Percentiles rank a stretch among this genome's conserved stretches.
Conservation (phyloP, 148 eudicot genomes). For the Arctostaphylos glauca region DNA sequence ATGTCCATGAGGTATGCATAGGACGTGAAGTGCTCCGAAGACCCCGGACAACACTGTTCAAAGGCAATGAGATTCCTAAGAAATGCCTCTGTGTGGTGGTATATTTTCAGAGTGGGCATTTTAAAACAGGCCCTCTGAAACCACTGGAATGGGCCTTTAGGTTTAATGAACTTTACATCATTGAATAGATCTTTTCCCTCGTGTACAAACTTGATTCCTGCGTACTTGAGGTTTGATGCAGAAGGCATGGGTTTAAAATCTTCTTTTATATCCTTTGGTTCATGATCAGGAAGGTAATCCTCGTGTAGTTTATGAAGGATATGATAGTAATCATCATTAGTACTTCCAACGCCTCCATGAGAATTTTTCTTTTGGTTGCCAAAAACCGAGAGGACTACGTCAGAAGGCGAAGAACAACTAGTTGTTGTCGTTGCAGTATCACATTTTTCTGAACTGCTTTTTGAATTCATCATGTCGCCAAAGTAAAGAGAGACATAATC, state of each 20-base stretch:
- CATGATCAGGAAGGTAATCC: not conserved
- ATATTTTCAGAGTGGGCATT: not conserved
- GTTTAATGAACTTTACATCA: not conserved
- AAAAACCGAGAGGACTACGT: not conserved
- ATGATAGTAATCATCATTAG: not conserved
- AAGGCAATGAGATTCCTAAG: slow-evolving; percentile 7
- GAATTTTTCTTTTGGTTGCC: not conserved
- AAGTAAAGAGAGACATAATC: not conserved
- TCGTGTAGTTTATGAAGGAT: too few relatives aligned
- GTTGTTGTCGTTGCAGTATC: too few relatives aligned
- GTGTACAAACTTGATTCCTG: not conserved
- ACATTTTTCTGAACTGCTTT: not conserved
- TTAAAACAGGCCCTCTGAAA: not conserved
- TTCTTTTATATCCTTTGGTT: not conserved
- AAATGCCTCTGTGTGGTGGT: not conserved
- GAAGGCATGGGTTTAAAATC: not conserved
- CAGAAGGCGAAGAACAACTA: not conserved
- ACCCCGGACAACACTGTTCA: not conserved
- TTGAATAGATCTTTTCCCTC: not conserved
- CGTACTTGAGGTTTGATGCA: not conserved
- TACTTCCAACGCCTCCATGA: not conserved
- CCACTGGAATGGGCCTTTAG: not conserved
- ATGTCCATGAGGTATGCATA: not conserved
- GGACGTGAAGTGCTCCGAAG: not conserved
- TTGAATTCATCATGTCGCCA: not conserved